Conservation (phyloP, 805 yeast genomes). For the Grigorovia jiainica region DNA sequence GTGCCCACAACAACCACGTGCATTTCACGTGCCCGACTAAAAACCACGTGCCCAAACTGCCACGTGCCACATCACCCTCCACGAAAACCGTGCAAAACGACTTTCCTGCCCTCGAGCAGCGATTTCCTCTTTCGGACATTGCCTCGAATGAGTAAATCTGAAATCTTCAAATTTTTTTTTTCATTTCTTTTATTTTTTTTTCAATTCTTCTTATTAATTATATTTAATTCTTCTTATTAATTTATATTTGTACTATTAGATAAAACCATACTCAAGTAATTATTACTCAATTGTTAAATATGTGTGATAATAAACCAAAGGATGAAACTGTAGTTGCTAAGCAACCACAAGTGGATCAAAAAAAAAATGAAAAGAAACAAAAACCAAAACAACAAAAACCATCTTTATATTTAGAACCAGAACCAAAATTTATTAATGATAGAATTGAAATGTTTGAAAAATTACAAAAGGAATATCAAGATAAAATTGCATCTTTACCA, state of each 20-base stretch:
- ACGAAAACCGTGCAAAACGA: no score
- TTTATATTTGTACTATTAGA: no score
- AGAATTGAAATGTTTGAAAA: slow-evolving; percentile 73
- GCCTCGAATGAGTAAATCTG: no score
- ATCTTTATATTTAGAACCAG: slow-evolving; percentile 50
- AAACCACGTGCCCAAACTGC: not conserved
- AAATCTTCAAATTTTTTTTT: no score
- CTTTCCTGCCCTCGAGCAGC: not conserved
- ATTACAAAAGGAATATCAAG: slow-evolving; percentile 70
- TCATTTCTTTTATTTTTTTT: no score
- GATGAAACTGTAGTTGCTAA: not conserved
- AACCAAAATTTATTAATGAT: slow-evolving; percentile 74
- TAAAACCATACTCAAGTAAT: no score
- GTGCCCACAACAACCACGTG: no score
- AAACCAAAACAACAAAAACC: slow-evolving; percentile 30
- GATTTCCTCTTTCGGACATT: not conserved
- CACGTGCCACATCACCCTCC: no score
- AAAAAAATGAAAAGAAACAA: slow-evolving; percentile 29
- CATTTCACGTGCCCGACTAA: no score
- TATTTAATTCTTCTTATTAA: no score
- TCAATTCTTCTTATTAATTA: no score
- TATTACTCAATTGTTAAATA: not conserved
- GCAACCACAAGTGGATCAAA: slow-evolving; percentile 7
- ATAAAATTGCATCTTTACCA: slow-evolving; percentile 50
- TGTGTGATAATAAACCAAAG: slow-evolving; percentile 16